Base-by-base conservation (phyloP, 108 stramenopile species). In the Thalassiosira profunda region DNA sequence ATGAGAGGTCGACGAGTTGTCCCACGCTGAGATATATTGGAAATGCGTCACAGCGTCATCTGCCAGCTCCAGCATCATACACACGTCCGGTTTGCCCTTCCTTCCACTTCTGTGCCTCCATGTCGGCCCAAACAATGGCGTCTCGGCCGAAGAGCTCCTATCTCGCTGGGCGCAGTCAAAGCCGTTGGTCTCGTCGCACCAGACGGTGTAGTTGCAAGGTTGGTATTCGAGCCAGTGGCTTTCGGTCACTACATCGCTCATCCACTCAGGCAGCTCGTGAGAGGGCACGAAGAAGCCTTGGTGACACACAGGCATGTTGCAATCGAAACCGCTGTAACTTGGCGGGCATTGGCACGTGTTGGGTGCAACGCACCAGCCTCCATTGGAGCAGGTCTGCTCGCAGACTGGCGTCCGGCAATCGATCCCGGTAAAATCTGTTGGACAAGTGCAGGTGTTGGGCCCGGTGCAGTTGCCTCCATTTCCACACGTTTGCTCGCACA, bases 391-490 rank as follows among this genome's bases (percentile, higher is more conserved):
- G 2, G 30, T 69, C 47, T 90, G 87, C 4, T 63, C 58, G 68
- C 95, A 94, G 4, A 86, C 79, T 5, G 95, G 95, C 9, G 44
- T 58, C 52, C 93, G 76, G 48, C 95, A 96, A 48, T 96, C 95
- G 20, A 8, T 7, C 24, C 95, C 95, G 5, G 66, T 66, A 89
- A 89, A 96, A 18, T 85, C 80, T 17, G 56, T 40, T 0, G 90
- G 84, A 59, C 95, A 96, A 21, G 86, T 37, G 59, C 95, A 96
- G 20, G 48, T 48, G 34, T 91, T 75, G 5, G 93, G 91, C 3
- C 64, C 80, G 7, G 89, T 92, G 74, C 95, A 96, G 71, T 94
- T 91, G 15, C 92, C 95, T 7, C 93, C 90, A 66, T 96, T 94
- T 18, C 90, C 93, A 69, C 95, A 96, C n/a, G 95, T 96, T 46